Base-by-base conservation (phyloP, 2,329 filamentous ascomycete genomes). In the Cercospora berteroae region DNA sequence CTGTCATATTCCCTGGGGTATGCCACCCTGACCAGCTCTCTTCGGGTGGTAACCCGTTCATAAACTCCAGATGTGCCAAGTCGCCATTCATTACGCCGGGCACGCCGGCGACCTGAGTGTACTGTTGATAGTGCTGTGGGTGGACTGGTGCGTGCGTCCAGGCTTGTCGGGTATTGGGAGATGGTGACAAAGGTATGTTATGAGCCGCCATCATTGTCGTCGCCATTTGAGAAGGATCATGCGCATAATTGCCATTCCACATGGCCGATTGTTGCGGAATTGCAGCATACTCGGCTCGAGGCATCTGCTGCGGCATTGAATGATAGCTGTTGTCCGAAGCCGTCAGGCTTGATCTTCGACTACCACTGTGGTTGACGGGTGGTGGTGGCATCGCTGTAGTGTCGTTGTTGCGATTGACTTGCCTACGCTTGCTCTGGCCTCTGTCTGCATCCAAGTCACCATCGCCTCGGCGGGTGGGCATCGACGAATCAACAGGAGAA, bases 21-120 rank as follows among this genome's bases (percentile, higher is more conserved):
- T 73, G 71, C 71, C 71, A 73, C 23, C 67, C 36, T 4, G 64
- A 60, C 71, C 71, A 73, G 42, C 69, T 69, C 6, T 72, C 67
- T 12, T 70, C 69, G 5, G 65, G 60, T 7, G 72, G 70, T 18
- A 73, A 18, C 2, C 66, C 62, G 25, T 65, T 64, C 39, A 73
- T 16, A 59, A 70, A 72, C 31, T 67, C 69, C 3, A 67, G 55
- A 27, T 64, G 57, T 2, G 44, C 57, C 20, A 70, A 48, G n/a
- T 71, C 68, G 10, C 56, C 50, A 20, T 66, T 66, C 5, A 65
- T 50, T 4, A 73, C 20, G 3, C 63, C 63, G n/a, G 69, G 66
- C 5, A 72, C n/a, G 20, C 61, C 67, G 7, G 36, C 63, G 64
- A 71, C 66, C 1, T 62, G 67, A 5, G 65, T 20, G 2, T 68